Evolutionary conservation across 768 basidiomycete genomes (phyloP), one percentile per base, ranked within the genome.

Genomic region (Tulasnella sp.): DNA sequence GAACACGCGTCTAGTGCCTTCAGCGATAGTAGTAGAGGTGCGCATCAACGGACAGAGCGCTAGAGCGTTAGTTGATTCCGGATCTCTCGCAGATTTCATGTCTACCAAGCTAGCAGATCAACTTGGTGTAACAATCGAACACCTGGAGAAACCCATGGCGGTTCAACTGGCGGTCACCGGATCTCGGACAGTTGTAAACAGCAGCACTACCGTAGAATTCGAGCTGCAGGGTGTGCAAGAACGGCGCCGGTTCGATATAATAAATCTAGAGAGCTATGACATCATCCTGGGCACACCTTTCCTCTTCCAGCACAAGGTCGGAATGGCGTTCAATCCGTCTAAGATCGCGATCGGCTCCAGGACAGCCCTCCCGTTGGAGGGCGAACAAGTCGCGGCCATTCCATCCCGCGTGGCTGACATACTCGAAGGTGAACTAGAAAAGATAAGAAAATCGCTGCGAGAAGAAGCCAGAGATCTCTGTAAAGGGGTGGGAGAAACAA

Each of bases 101-200:
- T 81, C 80, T 21, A 81, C 79, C 7, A 77, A 36, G 24, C 58
- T 81, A 14, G 80, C 46, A 2, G 80, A 81, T 34, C 81, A 81
- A 40, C 71, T 81, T 0, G 72, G 56, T 1, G 4, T 82, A 18
- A 19, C 2, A 38, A 34, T 9, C 19, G 75, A 75, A 24, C 9
- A 36, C 1, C 76, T 82, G 4, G 42, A 75, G 0, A 83, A 84
- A 38, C 87, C 86, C 2, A 31, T 88, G 2, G 77, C 83, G 0
- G 71, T 88, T 0, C 86, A 87, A 21, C 81, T 89, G 0, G 88
- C 88, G 0, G 85, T 87, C 0, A 85, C 86, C 42, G 89, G 88
- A 0, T 89, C 88, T 0, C 73, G 85, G 0, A 84, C 86, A 0
- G 85, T 85, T 74, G 82, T 89, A 0, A 88, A 86, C 74, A 83